These are phyloP conservation scores for Starmera pachycereana DNA, from an alignment of 805 yeast genomes.

Conservation along the genomic window DNA sequence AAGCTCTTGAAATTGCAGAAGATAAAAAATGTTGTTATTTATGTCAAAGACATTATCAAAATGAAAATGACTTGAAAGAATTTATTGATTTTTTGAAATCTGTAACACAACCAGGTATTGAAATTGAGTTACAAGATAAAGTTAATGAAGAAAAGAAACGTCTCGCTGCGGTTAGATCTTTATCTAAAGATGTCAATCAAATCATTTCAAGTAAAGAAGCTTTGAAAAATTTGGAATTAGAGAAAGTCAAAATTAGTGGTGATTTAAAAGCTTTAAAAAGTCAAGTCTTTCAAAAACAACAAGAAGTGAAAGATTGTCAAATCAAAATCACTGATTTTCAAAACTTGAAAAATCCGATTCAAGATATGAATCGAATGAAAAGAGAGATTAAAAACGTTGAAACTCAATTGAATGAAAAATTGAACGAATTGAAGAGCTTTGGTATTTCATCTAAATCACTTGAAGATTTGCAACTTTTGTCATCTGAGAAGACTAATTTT, in stretches of 20 bases:
- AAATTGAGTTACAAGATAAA: slow-evolving; percentile 23
- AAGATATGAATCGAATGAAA: slow-evolving; percentile 25
- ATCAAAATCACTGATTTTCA: slow-evolving; percentile 4
- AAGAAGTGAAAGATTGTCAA: slow-evolving; percentile 3
- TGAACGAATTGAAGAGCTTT: slow-evolving; percentile 26
- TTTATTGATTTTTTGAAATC: slow-evolving; percentile 21
- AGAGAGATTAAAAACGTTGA: slow-evolving; percentile 21
- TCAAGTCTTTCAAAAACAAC: slow-evolving; percentile 4
- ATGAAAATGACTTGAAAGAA: slow-evolving; percentile 15
- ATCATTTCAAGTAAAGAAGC: slow-evolving; percentile 6
- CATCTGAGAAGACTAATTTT: slow-evolving; percentile 26
- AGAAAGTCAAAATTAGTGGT: slow-evolving; percentile 3
- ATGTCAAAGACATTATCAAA: slow-evolving; percentile 59
- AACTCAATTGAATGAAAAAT: slow-evolving; percentile 19
- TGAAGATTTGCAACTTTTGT: slow-evolving; percentile 36
- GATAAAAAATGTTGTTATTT: slow-evolving; percentile 51
- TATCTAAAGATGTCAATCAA: slow-evolving; percentile 19
- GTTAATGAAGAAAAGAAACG: slow-evolving; percentile 23
- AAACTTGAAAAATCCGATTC: slow-evolving; percentile 17
- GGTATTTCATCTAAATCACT: slow-evolving; percentile 28
- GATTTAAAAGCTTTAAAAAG: slow-evolving; percentile 11
- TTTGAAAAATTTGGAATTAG: slow-evolving; percentile 7
- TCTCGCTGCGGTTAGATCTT: slow-evolving; percentile 17
- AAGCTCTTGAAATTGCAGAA: slow-evolving; percentile 58
- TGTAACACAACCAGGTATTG: slow-evolving; percentile 21